Conservation (phyloP, 352 stramenopile genomes). For the Elongisporangium prolatum region DNA sequence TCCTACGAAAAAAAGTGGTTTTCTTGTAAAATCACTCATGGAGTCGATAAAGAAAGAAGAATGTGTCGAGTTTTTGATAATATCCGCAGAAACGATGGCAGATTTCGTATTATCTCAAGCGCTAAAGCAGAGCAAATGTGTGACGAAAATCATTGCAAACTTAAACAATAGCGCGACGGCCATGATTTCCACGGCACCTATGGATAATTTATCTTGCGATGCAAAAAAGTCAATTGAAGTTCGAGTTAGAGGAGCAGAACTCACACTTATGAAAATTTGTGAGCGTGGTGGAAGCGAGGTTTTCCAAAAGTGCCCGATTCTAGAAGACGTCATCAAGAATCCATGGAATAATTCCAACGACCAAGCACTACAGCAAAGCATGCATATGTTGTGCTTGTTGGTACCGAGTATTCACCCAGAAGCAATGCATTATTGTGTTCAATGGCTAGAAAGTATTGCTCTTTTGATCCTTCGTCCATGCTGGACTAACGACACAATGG, state of each 20-base stretch:
- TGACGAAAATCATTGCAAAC: conserved; percentile 76
- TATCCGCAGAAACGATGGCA: conserved; percentile 49
- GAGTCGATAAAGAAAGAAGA: conserved; percentile 68
- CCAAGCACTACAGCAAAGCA: conserved; percentile 38
- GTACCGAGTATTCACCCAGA: conserved; percentile 20
- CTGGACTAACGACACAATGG: conserved; percentile 18
- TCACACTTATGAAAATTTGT: conserved; percentile 35
- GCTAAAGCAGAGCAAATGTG: conserved; percentile 55
- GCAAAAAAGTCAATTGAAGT: conserved; percentile 27
- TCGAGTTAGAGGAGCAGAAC: conserved; percentile 38
- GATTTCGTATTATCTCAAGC: conserved; percentile 53
- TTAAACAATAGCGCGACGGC: conserved; percentile 58
- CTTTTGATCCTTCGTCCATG: conserved; percentile 21
- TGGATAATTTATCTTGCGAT: conserved; percentile 14
- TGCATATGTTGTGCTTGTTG: conserved; percentile 43
- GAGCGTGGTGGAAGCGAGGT: conserved; percentile 19
- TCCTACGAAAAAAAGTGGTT: conserved; percentile 64
- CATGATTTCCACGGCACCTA: conserved; percentile 1
- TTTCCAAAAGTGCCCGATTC: conserved; percentile 25
- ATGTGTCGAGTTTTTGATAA: conserved; percentile 28
- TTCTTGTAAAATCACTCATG: conserved; percentile 79
- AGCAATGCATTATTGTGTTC: conserved; percentile 25
- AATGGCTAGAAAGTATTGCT: conserved; percentile 37
- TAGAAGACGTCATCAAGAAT: conserved; percentile 32
- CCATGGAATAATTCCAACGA: conserved; percentile 30